A percentile compares a stretch with the other conserved stretches of the same genome.
Conservation (phyloP, 1,284 basidiomycete species). For the Apiotrichum mycotoxinovorans region DNA sequence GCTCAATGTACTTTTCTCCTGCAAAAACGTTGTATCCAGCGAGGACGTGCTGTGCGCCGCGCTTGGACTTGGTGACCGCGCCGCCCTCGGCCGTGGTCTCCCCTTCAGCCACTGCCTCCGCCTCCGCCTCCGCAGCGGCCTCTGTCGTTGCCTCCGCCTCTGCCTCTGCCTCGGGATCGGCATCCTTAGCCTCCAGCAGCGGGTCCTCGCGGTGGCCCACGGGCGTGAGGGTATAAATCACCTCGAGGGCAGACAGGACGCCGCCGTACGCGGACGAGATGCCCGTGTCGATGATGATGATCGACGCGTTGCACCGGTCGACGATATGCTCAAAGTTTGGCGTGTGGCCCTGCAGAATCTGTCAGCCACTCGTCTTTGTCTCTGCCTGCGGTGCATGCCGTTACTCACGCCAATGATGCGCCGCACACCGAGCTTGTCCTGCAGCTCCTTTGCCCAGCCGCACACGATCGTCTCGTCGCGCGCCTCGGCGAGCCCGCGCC, state of each 20-base stretch:
- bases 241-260: constrained; percentile 75
- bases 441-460: constrained; percentile 63
- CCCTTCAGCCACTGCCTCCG: too few species aligned
- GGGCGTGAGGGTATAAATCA: constrained; percentile 66
- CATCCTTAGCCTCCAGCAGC: neutral
- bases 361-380: neutral
- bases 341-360: constrained; percentile 65
- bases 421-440: constrained; percentile 68
- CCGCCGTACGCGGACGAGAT: constrained; percentile 95
- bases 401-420: constrained; percentile 67
- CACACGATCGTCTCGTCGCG: constrained; percentile 59
- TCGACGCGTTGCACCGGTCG: constrained; percentile 74
- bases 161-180: neutral
- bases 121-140: neutral
- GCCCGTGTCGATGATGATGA: constrained; percentile 88
- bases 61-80: too few species aligned
- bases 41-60: too few species aligned
- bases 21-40: neutral
- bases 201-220: constrained; percentile 1
- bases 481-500: constrained; percentile 67
- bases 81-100: too few species aligned
- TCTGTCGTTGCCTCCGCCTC: neutral
- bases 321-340: constrained; percentile 81
- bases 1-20: constrained; percentile 61
- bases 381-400: neutral